Conservation (phyloP, 257 asterid species). For the Marsdenia floribunda region DNA sequence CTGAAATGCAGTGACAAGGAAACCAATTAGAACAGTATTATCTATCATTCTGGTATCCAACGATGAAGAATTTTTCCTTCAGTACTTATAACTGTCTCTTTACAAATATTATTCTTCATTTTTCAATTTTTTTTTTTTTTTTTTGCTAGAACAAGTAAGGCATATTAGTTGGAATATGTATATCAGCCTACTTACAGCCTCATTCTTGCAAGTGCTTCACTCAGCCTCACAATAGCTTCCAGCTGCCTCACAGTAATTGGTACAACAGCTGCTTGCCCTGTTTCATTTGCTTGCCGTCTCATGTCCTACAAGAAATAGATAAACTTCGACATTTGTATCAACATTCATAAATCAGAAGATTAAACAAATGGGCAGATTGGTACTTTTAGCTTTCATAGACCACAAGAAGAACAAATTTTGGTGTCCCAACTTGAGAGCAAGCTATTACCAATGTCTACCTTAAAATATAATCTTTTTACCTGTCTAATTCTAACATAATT, state of each 20-base stretch:
- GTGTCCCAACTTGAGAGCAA: background rate
- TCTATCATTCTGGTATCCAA: background rate
- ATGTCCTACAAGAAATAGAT: slow-evolving; percentile 53
- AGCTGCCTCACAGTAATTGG: slow-evolving; percentile 99
- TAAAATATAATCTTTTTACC: slow-evolving; percentile 33
- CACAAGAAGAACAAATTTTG: background rate
- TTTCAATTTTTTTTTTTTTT: background rate
- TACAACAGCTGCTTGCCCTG: slow-evolving; percentile 78
- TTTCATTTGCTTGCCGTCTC: slow-evolving; percentile 90
- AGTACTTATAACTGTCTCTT: no score
- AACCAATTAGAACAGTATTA: background rate
- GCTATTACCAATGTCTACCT: background rate
- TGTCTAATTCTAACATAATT: slow-evolving; percentile 88
- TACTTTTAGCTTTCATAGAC: background rate
- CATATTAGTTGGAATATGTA: no score
- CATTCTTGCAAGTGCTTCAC: slow-evolving; percentile 94
- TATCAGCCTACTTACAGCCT: slow-evolving; percentile 58
- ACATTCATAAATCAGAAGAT: background rate
- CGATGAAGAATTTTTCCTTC: background rate
- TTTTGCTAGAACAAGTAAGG: background rate
- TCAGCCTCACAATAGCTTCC: slow-evolving; percentile 92
- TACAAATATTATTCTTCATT: background rate
- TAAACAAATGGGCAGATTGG: background rate
- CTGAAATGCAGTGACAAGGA: background rate
- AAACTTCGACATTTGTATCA: background rate